Percentiles rank a stretch among this genome's conserved stretches.
phyloP scores from a whole-genome alignment of 1,284 basidiomycete species.

The Papiliotrema nemorosa region DNA sequence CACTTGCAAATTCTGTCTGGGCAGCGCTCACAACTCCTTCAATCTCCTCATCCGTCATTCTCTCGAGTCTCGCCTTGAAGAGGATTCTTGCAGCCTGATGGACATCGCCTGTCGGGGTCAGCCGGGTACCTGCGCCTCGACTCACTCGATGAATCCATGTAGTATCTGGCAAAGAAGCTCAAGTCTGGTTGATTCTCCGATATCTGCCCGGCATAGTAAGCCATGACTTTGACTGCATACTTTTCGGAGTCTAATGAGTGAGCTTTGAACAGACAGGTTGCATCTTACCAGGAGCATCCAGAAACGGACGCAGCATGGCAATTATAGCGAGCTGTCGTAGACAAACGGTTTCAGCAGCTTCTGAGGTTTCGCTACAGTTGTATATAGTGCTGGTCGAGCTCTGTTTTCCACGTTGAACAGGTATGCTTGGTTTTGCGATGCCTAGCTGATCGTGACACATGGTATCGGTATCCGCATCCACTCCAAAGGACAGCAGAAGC shows the following conservation, averaged over 20 bases:
- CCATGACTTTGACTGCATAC: constrained; percentile 64
- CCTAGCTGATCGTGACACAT: constrained; percentile 51
- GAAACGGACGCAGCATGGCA: constrained; percentile 64
- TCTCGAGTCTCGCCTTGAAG: constrained; percentile 68
- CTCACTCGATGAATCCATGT: constrained; percentile 70
- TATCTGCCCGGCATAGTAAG: constrained; percentile 71
- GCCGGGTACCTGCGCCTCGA: constrained; percentile 2
- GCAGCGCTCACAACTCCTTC: constrained; percentile 53
- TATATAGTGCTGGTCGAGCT: too few species aligned
- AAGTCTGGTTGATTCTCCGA: constrained; percentile 64
- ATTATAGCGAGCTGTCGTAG: constrained; percentile 64
- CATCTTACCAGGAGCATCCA: constrained; percentile 64
- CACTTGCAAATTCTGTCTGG: constrained; percentile 56
- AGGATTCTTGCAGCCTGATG: constrained; percentile 69
- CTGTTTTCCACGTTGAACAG: neutral
- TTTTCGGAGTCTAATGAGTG: constrained; percentile 60
- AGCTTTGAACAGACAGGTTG: neutral
- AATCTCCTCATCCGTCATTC: constrained; percentile 65
- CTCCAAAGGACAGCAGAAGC: constrained; percentile 51
- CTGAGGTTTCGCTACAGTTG: neutral
- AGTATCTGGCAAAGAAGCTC: constrained; percentile 65
- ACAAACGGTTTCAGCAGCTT: constrained; percentile 45
- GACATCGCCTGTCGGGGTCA: constrained; percentile 58
- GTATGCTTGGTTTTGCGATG: constrained; percentile 33
- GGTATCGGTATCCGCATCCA: constrained; percentile 62